Evolutionary conservation across 768 basidiomycete genomes (phyloP), one percentile per base, ranked within the genome.

Genomic region (Pulveroboletus sp.): DNA sequence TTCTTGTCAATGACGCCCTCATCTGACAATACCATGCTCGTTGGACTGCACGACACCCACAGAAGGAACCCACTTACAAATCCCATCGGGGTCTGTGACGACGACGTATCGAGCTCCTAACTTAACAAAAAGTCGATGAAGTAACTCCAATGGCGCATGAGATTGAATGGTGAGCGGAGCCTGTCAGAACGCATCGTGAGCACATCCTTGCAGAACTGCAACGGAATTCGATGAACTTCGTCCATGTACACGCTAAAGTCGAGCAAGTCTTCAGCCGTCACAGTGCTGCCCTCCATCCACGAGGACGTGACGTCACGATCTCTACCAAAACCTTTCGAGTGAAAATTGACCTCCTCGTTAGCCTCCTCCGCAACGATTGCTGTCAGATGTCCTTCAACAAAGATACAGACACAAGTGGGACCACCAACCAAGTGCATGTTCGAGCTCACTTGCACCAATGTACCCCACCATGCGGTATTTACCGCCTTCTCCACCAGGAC

Each of bases 1-100:
- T 95, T 94, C 76, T 97, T 97, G 66, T 93, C 86, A 48, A 99
- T 88, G 9, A 94, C 76, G 8, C 96, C 96, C 60, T 88, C 83
- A 62, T 93, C 90, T 92, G 60, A 26, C 37, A 26, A 28, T 27
- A 14, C 18, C 42, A 28, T 43, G 11, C 3, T 43, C 1, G 39
- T 49, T 18, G 52, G 24, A 42, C 12, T 28, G 31, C 26, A 50
- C 4, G 14, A 17, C 50, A 10, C 46, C 32, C 31, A 43, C 24
- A 47, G 43, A 33, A 40, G 14, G 30, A 33, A 45, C 30, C 64
- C 10, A 45, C 85, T 63, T 63, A 92, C 90, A 98, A 39, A 82
- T 69, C 6, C 94, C 94, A 45, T 91, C 82, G 2, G 78, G 70
- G 63, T 96, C 89, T 1, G 81, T 85, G 6, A 96, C 82, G 26